Conservation (phyloP, 345 rosid species). For the Salix purpurea region DNA sequence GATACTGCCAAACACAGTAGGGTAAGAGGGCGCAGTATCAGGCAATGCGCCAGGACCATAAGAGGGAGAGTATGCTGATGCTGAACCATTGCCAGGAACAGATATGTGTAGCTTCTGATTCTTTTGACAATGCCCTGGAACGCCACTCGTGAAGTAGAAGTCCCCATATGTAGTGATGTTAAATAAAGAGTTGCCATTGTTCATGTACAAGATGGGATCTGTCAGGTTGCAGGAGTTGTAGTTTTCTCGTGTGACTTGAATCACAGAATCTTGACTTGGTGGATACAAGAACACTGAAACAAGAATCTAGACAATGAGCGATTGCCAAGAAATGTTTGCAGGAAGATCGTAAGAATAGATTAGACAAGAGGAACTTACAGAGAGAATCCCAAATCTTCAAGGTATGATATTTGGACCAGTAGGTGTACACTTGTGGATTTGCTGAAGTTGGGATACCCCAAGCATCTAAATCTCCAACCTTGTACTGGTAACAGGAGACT, state of each 20-base stretch:
- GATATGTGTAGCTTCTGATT: slow-evolving; percentile 72
- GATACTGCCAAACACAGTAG: slow-evolving; percentile 67
- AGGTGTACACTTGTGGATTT: slow-evolving; percentile 54
- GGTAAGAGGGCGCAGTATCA: slow-evolving; percentile 61
- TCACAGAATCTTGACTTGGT: slow-evolving; percentile 91
- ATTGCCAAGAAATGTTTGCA: not conserved
- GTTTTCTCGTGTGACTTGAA: slow-evolving; percentile 61
- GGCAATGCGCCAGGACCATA: slow-evolving; percentile 43
- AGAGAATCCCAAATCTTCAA: slow-evolving; percentile 78
- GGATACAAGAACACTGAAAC: slow-evolving; percentile 86
- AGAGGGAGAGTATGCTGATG: slow-evolving; percentile 46
- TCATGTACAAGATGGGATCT: slow-evolving; percentile 81
- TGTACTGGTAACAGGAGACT: slow-evolving; percentile 46
- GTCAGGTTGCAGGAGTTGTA: slow-evolving; percentile 68
- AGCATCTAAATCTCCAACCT: slow-evolving; percentile 78
- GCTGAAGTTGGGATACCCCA: slow-evolving; percentile 80
- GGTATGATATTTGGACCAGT: slow-evolving; percentile 66
- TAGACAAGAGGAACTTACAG: slow-evolving; percentile 14
- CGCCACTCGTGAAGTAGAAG: slow-evolving; percentile 80
- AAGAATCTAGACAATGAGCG: not conserved
- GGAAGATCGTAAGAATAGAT: not conserved
- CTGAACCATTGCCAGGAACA: slow-evolving; percentile 52
- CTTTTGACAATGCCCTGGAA: slow-evolving; percentile 72
- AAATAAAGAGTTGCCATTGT: slow-evolving; percentile 89
- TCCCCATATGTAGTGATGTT: slow-evolving; percentile 64